phyloP scores from a whole-genome alignment of 306 rosid genomes.

The Cucurbita argyrosperma region DNA sequence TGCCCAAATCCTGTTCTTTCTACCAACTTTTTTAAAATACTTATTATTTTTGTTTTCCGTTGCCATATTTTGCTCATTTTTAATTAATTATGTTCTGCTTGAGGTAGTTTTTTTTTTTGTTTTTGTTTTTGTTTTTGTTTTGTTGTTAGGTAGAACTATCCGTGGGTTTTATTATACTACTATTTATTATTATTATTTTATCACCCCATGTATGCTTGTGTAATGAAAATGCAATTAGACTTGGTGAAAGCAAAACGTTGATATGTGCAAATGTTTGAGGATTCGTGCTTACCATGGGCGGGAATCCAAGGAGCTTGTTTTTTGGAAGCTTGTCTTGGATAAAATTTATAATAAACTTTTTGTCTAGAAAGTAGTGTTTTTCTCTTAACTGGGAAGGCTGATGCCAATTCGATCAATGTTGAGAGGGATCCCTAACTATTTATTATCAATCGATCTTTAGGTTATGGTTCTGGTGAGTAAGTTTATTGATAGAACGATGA shows the following conservation, averaged over 20 bases:
- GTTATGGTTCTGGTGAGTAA: neutral
- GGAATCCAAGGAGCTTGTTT: neutral
- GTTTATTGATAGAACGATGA: neutral
- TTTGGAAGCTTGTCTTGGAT: neutral
- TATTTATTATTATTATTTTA: neutral
- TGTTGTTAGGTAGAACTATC: no score
- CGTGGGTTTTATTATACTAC: no score
- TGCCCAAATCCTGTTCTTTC: constrained; percentile 1
- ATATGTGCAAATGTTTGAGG: neutral
- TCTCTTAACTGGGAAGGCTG: neutral
- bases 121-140: no score
- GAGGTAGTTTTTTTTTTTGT: neutral
- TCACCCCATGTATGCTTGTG: neutral
- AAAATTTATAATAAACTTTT: neutral
- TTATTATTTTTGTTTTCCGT: neutral
- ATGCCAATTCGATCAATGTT: neutral
- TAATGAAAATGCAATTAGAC: neutral
- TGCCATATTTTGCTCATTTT: neutral
- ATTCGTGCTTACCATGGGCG: neutral
- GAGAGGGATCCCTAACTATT: neutral
- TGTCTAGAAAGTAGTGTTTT: neutral
- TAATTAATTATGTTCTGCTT: neutral
- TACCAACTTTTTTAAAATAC: neutral
- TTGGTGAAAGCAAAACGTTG: neutral
- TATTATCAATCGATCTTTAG: neutral